These are phyloP conservation scores for Podila epicladia DNA, from an alignment of 192 early-diverging fungal species.

Conservation along the genomic window DNA sequence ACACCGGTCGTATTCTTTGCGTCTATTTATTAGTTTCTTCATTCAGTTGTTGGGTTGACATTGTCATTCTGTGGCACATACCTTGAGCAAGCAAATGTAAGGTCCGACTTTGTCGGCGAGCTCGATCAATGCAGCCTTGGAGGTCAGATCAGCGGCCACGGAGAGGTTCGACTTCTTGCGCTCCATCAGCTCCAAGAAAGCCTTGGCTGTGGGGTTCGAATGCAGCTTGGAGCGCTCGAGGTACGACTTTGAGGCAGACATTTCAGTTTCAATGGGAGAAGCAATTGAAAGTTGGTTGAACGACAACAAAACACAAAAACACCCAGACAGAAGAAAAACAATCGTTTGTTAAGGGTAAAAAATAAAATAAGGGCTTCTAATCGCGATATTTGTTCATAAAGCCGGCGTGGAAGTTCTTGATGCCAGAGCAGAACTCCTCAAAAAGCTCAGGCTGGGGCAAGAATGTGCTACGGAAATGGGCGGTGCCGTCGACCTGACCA, in stretches of 20 bases:
- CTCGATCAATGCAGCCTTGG: constrained; percentile 86
- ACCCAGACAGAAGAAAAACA: constrained; percentile 1
- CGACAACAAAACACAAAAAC: constrained; percentile 3
- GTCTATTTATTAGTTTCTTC: neutral
- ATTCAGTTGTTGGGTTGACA: neutral
- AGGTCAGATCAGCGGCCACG: constrained; percentile 90
- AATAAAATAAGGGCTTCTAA: constrained; percentile 31
- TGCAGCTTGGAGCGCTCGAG: constrained; percentile 72
- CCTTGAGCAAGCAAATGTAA: constrained; percentile 95
- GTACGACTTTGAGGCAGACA: constrained; percentile 64
- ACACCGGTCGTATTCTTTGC: neutral
- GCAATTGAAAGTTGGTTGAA: constrained; percentile 1
- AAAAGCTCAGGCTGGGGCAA: constrained; percentile 93
- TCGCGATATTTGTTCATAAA: constrained; percentile 81
- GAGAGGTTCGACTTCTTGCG: constrained; percentile 92
- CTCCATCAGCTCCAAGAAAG: constrained; percentile 86
- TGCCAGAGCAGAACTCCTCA: constrained; percentile 84
- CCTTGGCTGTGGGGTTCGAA: constrained; percentile 78
- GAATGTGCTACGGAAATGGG: constrained; percentile 97
- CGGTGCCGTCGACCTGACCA: constrained; percentile 87
- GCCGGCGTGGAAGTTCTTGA: constrained; percentile 82
- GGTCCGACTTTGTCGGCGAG: constrained; percentile 92
- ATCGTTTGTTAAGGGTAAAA: neutral
- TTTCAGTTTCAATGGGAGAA: neutral
- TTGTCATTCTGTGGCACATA: constrained; percentile 20